These are phyloP conservation scores for Bauhinia variegata DNA, from an alignment of 306 rosid species.

Conservation along the genomic window DNA sequence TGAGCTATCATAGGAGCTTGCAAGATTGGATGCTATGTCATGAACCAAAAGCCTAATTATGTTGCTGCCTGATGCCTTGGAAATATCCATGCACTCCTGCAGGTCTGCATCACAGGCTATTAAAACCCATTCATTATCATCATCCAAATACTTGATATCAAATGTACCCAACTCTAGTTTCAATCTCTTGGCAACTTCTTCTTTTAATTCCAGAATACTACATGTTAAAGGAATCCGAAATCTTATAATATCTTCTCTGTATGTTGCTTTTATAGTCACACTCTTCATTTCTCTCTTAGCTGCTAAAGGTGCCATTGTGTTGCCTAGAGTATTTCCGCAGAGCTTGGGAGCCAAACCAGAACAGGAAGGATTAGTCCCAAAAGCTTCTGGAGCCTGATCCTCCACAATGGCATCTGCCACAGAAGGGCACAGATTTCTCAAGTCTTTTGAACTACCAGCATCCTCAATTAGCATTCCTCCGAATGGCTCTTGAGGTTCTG, in stretches of 20 bases:
- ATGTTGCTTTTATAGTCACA: constrained; percentile 71
- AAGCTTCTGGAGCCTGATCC: constrained; percentile 62
- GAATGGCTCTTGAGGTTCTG: constrained; percentile 67
- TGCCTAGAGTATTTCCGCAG: constrained; percentile 35
- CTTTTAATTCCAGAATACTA: constrained; percentile 56
- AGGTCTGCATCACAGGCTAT: constrained; percentile 84
- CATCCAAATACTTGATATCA: constrained; percentile 81
- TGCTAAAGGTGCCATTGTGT: constrained; percentile 38
- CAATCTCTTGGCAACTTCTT: constrained; percentile 74
- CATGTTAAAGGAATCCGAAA: constrained; percentile 60
- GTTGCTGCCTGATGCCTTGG: constrained; percentile 58
- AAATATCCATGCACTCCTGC: constrained; percentile 76
- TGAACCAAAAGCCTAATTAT: constrained; percentile 75
- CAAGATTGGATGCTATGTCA: constrained; percentile 58
- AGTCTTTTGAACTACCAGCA: constrained; percentile 80
- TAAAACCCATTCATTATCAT: constrained; percentile 84
- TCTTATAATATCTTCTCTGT: constrained; percentile 77
- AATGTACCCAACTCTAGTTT: constrained; percentile 70
- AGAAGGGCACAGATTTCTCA: constrained; percentile 76
- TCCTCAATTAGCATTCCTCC: constrained; percentile 69
- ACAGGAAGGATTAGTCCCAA: constrained; percentile 50
- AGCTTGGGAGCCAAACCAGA: constrained; percentile 55
- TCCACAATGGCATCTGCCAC: constrained; percentile 65
- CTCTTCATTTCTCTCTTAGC: constrained; percentile 53
- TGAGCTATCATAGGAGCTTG: constrained; percentile 74